phyloP scores from a whole-genome alignment of 139 green algal genomes.

The Mesotaenium endlicherianum region DNA sequence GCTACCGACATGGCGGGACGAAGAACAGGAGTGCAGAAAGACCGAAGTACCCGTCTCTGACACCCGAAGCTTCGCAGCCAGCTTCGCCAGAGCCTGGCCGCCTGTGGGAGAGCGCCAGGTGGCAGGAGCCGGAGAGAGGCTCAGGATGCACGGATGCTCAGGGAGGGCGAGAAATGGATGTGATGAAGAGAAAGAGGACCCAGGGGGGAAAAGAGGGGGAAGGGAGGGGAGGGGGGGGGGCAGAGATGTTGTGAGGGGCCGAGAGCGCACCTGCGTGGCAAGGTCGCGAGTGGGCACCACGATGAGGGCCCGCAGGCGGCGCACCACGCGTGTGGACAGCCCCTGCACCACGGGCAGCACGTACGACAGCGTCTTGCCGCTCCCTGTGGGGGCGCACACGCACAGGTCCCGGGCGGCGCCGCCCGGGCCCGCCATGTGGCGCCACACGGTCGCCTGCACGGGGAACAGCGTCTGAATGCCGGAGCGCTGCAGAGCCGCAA shows the following conservation, averaged over 20 bases:
- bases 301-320: constrained; percentile 68
- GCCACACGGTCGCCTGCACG: constrained; percentile 45
- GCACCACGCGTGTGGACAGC: constrained; percentile 56
- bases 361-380: constrained; percentile 87
- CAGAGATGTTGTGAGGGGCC: neutral
- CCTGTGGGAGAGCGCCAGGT: no score
- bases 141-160: neutral
- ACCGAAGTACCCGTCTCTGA: no score
- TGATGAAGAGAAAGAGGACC: neutral
- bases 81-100: no score
- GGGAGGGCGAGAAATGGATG: neutral
- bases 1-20: no score
- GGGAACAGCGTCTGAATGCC: constrained; percentile 45
- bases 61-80: no score
- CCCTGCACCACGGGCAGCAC: constrained; percentile 79
- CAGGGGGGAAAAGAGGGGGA: neutral
- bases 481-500: constrained; percentile 2
- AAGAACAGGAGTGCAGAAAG: no score
- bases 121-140: neutral
- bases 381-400: constrained; percentile 87
- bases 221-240: neutral
- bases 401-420: constrained; percentile 75
- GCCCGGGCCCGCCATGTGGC: constrained; percentile 23
- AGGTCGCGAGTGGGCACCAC: constrained; percentile 88
- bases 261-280: constrained; percentile 66